These are phyloP conservation scores for Yamadazyma philogaea DNA, from an alignment of 805 yeast genomes.

Conservation along the genomic window DNA sequence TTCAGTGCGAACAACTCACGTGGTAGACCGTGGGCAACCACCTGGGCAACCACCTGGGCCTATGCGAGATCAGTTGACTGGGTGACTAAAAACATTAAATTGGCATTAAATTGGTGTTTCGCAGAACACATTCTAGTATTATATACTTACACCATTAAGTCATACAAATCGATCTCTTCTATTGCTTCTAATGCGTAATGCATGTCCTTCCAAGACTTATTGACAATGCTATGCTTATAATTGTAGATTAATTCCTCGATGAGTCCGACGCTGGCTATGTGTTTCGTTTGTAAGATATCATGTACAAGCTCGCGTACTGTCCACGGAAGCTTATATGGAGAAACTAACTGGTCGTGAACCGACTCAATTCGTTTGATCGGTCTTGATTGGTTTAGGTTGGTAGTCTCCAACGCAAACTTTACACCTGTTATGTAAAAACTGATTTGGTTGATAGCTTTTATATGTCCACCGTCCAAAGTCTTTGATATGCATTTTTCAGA, in stretches of 20 bases:
- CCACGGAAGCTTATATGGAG: constrained; percentile 36
- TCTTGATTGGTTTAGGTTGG: constrained; percentile 23
- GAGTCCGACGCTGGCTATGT: constrained; percentile 25
- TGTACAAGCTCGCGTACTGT: constrained; percentile 35
- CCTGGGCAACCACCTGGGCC: neutral
- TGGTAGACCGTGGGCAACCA: neutral
- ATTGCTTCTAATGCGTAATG: constrained; percentile 33
- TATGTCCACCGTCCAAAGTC: constrained; percentile 25
- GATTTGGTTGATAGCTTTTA: constrained; percentile 22
- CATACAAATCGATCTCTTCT: constrained; percentile 29
- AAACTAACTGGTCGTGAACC: constrained; percentile 6
- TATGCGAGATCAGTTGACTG: neutral
- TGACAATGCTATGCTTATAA: constrained; percentile 29
- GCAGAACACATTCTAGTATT: too few species aligned
- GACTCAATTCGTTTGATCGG: constrained; percentile 10
- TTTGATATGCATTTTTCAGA: constrained; percentile 29
- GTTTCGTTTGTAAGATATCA: constrained; percentile 30
- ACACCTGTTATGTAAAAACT: constrained; percentile 29
- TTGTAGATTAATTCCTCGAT: constrained; percentile 23
- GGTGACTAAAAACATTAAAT: neutral
- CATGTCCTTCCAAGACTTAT: constrained; percentile 31
- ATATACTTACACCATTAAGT: constrained; percentile 16
- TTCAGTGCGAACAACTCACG: neutral
- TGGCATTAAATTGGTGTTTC: neutral
- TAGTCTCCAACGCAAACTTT: constrained; percentile 35